Evolutionary conservation across 139 green algal species (phyloP).

Genomic region (Mesotaenium endlicherianum): DNA sequence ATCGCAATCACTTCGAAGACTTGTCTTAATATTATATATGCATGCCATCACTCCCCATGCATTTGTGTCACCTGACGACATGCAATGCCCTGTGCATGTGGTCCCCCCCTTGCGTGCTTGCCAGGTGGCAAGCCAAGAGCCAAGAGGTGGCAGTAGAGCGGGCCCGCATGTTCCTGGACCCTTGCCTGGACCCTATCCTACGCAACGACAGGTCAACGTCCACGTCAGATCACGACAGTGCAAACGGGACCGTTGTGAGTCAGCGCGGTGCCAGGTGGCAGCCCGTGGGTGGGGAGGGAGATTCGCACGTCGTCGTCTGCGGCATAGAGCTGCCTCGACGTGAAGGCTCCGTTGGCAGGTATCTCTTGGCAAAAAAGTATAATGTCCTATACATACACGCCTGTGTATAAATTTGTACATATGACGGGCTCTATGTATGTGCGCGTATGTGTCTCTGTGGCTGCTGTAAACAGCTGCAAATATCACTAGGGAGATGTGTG

Average conservation of each 20-base stretch:
- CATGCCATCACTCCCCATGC: too few species aligned
- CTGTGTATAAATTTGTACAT: too few species aligned
- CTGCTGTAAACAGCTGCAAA: too few species aligned
- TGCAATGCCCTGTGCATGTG: background rate
- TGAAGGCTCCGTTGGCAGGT: too few species aligned
- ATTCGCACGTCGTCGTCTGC: background rate
- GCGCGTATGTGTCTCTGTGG: too few species aligned
- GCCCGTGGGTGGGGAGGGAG: background rate
- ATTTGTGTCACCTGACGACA: too few species aligned
- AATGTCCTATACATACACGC: too few species aligned
- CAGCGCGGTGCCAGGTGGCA: background rate
- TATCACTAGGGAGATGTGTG: too few species aligned
- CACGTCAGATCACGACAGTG: background rate
- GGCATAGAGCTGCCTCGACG: slow-evolving; percentile 12
- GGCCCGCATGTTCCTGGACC: slow-evolving; percentile 39
- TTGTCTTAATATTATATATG: too few species aligned
- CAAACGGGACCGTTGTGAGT: background rate
- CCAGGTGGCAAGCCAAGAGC: slow-evolving; percentile 10
- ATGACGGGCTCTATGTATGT: too few species aligned
- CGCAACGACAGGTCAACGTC: background rate
- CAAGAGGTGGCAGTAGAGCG: slow-evolving; percentile 28
- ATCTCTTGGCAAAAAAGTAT: too few species aligned
- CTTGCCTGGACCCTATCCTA: background rate
- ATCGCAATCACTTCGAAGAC: too few species aligned
- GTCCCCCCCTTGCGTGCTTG: background rate